A percentile compares a stretch with the other conserved stretches of the same genome.
Conservation (phyloP, 345 rosid species). For the Aegle marmelos region DNA sequence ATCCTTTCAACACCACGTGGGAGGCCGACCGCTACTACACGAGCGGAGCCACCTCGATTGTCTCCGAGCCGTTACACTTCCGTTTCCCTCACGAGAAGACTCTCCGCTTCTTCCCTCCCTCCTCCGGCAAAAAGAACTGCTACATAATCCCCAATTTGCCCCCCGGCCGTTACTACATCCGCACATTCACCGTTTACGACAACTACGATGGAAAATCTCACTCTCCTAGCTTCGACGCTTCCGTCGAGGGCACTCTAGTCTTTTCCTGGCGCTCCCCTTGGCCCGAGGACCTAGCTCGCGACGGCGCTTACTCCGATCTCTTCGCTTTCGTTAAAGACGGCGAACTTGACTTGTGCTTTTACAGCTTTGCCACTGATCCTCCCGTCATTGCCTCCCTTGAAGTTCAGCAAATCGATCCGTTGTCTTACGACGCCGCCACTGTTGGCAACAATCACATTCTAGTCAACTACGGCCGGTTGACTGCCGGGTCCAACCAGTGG, state of each 20-base stretch:
- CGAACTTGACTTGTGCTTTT: conserved; percentile 82
- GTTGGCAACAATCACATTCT: conserved; percentile 45
- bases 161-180: conserved; percentile 73
- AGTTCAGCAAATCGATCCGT: conserved; percentile 66
- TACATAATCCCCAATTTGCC: conserved; percentile 72
- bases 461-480: conserved; percentile 86
- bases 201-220: conserved; percentile 91
- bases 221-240: conserved; percentile 79
- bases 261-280: conserved; percentile 96
- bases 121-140: conserved; percentile 96
- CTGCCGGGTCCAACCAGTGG: conserved; percentile 77
- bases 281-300: conserved; percentile 52
- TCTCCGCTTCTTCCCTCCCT: conserved; percentile 83
- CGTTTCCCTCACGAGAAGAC: conserved; percentile 58
- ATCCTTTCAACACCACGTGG: conserved; percentile 76
- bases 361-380: conserved; percentile 93
- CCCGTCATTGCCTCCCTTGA: conserved; percentile 86
- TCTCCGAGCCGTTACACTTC: conserved; percentile 92
- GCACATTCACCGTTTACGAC: conserved; percentile 95
- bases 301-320: conserved; percentile 95
- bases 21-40: conserved; percentile 74
- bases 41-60: conserved; percentile 63
- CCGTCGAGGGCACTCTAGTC: conserved; percentile 88
- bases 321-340: conserved; percentile 75
- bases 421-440: conserved; percentile 51